Percentiles rank a stretch among this genome's conserved stretches.
phyloP scores from a whole-genome alignment of 2,329 filamentous ascomycete species.

The Dactylellina cionopaga region DNA sequence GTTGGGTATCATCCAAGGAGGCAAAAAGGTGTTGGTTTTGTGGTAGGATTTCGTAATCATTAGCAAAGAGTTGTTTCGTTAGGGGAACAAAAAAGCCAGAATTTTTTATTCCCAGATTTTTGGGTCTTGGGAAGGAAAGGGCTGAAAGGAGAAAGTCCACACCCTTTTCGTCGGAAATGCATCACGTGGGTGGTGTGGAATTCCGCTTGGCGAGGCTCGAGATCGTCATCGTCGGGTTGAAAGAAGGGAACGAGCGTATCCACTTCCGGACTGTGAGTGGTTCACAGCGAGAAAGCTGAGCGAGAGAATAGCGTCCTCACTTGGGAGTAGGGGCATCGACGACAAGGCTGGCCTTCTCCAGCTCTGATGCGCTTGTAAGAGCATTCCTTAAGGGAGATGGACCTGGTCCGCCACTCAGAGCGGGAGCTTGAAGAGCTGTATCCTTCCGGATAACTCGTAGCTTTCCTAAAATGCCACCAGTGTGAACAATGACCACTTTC shows the following conservation, averaged over 20 bases:
- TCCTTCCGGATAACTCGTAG: slow-evolving; percentile 42
- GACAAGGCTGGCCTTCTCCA: slow-evolving; percentile 19
- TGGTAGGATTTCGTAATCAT: too few species aligned
- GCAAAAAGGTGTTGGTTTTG: too few species aligned
- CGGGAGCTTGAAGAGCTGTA: not conserved
- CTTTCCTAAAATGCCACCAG: slow-evolving; percentile 39
- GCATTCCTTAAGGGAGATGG: slow-evolving; percentile 47
- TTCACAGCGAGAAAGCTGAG: not conserved
- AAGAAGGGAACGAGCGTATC: not conserved
- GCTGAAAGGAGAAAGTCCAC: not conserved
- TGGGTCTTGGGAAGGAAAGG: not conserved
- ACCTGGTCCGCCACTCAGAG: not conserved
- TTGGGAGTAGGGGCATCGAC: slow-evolving; percentile 39
- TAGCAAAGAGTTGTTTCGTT: too few species aligned
- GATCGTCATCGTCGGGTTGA: too few species aligned
- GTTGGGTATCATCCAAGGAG: too few species aligned
- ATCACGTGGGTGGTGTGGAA: slow-evolving; percentile 1
- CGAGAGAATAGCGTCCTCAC: slow-evolving; percentile 10
- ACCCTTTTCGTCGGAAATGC: not conserved
- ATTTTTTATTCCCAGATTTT: too few species aligned
- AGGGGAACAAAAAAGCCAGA: too few species aligned
- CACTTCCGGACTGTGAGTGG: not conserved
- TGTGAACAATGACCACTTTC: slow-evolving; percentile 45
- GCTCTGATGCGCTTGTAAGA: slow-evolving; percentile 13
- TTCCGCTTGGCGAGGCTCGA: not conserved